A percentile compares a stretch with the other conserved stretches of the same genome.
phyloP scores from a whole-genome alignment of 805 yeast genomes.

The Candida bentonensis region DNA sequence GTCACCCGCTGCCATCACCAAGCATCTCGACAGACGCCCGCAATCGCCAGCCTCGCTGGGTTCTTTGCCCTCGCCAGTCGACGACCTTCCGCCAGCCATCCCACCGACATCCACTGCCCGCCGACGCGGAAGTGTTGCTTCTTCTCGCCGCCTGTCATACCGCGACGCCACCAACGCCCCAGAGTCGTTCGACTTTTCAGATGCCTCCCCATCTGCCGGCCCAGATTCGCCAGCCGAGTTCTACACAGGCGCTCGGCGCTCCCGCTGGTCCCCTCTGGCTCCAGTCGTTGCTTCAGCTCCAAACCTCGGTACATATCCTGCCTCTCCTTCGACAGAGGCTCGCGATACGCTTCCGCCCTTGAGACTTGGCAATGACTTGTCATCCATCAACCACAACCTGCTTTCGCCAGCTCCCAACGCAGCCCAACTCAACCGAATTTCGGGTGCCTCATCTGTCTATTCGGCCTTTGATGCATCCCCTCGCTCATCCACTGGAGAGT shows the following conservation, averaged over 20 bases:
- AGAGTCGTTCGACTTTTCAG: background rate
- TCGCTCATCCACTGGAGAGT: background rate
- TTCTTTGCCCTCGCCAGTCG: too few species aligned
- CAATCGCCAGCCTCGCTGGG: too few species aligned
- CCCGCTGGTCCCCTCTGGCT: background rate
- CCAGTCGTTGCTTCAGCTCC: background rate
- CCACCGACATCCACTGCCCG: background rate
- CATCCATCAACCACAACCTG: background rate
- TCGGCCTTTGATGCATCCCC: background rate
- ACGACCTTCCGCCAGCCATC: background rate
- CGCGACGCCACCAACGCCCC: background rate
- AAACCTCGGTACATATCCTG: background rate
- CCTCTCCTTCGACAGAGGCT: background rate
- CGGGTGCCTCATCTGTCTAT: slow-evolving; percentile 4
- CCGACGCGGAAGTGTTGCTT: background rate
- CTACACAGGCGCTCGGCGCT: background rate
- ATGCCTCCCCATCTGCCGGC: background rate
- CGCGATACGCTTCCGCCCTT: background rate
- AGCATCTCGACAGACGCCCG: too few species aligned
- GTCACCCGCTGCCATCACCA: too few species aligned
- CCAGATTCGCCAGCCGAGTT: background rate
- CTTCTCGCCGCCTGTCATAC: background rate
- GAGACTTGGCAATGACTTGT: background rate
- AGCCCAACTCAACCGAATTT: background rate
- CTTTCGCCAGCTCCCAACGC: background rate